Percentiles rank a stretch among this genome's conserved stretches.
Evolutionary conservation across 2,329 filamentous ascomycete genomes (phyloP).

Genomic region (Phoma sp.): DNA sequence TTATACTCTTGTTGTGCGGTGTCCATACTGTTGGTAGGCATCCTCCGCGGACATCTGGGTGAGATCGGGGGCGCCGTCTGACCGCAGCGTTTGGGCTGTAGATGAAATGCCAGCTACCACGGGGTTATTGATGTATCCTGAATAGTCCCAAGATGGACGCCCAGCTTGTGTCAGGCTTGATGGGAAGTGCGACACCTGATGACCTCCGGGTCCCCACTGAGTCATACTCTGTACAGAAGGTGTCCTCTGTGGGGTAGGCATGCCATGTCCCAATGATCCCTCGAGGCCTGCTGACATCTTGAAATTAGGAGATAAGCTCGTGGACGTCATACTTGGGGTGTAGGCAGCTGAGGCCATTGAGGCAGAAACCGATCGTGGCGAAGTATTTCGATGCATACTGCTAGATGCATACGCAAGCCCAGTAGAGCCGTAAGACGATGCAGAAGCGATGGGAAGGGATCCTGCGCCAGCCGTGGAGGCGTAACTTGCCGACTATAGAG

Average conservation of each 20-base stretch:
- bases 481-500: slow-evolving; percentile 67
- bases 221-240: slow-evolving; percentile 43
- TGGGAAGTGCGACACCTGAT: slow-evolving; percentile 45
- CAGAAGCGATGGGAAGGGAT: slow-evolving; percentile 48
- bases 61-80: slow-evolving; percentile 38
- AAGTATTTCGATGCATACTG: slow-evolving; percentile 55
- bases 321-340: slow-evolving; percentile 50
- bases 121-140: slow-evolving; percentile 39
- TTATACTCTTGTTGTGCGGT: slow-evolving; percentile 47
- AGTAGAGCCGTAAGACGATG: slow-evolving; percentile 45
- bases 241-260: slow-evolving; percentile 43
- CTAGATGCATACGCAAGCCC: slow-evolving; percentile 56
- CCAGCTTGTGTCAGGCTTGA: slow-evolving; percentile 36
- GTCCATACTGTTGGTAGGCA: slow-evolving; percentile 45
- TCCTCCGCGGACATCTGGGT: slow-evolving; percentile 39
- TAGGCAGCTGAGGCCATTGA: slow-evolving; percentile 54
- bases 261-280: slow-evolving; percentile 45
- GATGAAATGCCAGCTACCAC: slow-evolving; percentile 33
- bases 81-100: slow-evolving; percentile 39
- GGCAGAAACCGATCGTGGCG: slow-evolving; percentile 56
- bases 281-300: slow-evolving; percentile 48
- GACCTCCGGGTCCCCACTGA: slow-evolving; percentile 40
- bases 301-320: slow-evolving; percentile 54
- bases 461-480: slow-evolving; percentile 66
- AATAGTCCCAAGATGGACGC: slow-evolving; percentile 47